Percentiles rank a stretch among this genome's conserved stretches.
These are phyloP conservation scores for Neoascochyta sp. DNA, from an alignment of 2,329 filamentous ascomycete species.

Conservation along the genomic window DNA sequence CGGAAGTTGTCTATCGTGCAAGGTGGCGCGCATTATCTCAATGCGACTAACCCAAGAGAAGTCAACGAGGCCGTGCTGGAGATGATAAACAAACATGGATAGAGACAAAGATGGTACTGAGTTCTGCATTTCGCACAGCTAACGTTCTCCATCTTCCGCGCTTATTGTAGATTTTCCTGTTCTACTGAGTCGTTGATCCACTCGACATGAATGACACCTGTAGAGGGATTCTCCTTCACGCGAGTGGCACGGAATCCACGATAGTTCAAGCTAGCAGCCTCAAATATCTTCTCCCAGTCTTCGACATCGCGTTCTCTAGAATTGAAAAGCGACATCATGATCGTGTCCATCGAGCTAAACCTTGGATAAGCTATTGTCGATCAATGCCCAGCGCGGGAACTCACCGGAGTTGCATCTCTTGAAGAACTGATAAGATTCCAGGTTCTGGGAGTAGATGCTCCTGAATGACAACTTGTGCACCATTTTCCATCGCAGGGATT, in stretches of 20 bases:
- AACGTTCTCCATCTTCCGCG: too few species aligned
- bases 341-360: constrained; percentile 36
- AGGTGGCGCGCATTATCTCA: constrained; percentile 10
- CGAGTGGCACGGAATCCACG: not conserved
- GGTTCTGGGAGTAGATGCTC: constrained; percentile 1
- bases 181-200: too few species aligned
- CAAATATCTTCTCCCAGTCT: constrained; percentile 44
- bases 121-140: too few species aligned
- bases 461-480: constrained; percentile 12
- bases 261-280: constrained; percentile 42
- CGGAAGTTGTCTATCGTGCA: constrained; percentile 8
- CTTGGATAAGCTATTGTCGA: constrained; percentile 6
- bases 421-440: not conserved
- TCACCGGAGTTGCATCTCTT: not conserved
- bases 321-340: constrained; percentile 47
- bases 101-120: too few species aligned
- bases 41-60: constrained; percentile 7
- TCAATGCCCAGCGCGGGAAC: too few species aligned
- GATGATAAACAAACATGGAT: constrained; percentile 6
- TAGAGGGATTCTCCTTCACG: not conserved
- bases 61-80: constrained; percentile 7
- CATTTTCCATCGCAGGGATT: constrained; percentile 18
- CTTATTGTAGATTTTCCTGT: too few species aligned
- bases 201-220: too few species aligned
- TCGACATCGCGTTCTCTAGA: constrained; percentile 44